Percentiles rank a stretch among this genome's conserved stretches.
Evolutionary conservation across 2,329 filamentous ascomycete species (phyloP).

Genomic region (Aureobasidium sp.): DNA sequence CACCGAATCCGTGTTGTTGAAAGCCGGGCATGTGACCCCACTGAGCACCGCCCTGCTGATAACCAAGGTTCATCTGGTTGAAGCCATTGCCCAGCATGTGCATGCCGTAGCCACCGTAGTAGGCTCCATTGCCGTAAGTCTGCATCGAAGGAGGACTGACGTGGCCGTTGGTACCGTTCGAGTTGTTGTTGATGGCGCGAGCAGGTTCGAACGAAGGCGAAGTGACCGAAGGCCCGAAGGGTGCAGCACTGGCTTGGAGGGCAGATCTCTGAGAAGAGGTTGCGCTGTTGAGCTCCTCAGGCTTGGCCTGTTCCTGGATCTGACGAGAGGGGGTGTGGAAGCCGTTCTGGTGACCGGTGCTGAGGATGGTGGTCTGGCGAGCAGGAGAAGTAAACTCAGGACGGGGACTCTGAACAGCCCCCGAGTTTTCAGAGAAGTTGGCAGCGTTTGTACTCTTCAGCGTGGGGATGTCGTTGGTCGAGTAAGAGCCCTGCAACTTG

Average conservation of each 20-base stretch:
- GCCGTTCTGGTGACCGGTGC: constrained; percentile 45
- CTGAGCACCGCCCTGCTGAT: constrained; percentile 24
- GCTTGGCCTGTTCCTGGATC: constrained; percentile 40
- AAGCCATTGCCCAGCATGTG: constrained; percentile 59
- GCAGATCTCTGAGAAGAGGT: constrained; percentile 60
- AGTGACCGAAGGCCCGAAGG: constrained; percentile 61
- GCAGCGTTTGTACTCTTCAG: constrained; percentile 52
- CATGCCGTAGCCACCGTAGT: constrained; percentile 46
- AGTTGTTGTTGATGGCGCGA: not conserved
- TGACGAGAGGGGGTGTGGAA: constrained; percentile 40
- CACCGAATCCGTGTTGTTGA: constrained; percentile 48
- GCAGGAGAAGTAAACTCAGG: constrained; percentile 10
- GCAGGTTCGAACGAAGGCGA: constrained; percentile 17
- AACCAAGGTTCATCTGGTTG: constrained; percentile 52
- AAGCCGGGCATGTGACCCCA: constrained; percentile 18
- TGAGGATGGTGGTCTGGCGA: constrained; percentile 36
- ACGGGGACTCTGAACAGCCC: constrained; percentile 23
- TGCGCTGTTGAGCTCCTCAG: constrained; percentile 38
- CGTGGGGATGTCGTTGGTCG: constrained; percentile 79
- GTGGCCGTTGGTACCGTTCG: constrained; percentile 1
- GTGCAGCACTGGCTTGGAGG: constrained; percentile 68
- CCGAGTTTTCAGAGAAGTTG: constrained; percentile 41
- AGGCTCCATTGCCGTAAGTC: constrained; percentile 25
- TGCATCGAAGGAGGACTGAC: constrained; percentile 19
- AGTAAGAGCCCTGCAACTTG: constrained; percentile 80